Evolutionary conservation across 2,329 filamentous ascomycete genomes (phyloP).

Genomic region (Lasiodiplodia gonubiensis): DNA sequence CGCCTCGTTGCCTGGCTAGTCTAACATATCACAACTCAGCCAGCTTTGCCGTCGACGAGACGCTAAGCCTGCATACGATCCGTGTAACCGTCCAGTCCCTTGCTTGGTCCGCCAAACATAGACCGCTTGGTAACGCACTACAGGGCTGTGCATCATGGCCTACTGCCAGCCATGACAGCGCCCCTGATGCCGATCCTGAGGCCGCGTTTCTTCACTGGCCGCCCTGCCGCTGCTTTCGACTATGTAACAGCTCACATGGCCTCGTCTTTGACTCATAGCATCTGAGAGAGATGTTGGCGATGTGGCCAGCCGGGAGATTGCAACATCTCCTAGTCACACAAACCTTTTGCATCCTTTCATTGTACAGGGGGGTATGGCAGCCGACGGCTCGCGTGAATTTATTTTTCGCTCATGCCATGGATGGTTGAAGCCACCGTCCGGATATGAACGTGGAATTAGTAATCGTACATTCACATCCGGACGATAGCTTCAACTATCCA

Average conservation of each 20-base stretch:
- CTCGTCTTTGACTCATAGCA: background rate
- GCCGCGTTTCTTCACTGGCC: background rate
- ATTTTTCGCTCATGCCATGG: too few relatives aligned
- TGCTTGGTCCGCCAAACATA: background rate
- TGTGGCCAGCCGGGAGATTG: background rate
- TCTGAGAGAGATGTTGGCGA: background rate
- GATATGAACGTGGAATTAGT: too few relatives aligned
- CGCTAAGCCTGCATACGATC: background rate
- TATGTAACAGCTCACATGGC: background rate
- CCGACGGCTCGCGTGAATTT: too few relatives aligned
- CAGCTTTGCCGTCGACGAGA: background rate
- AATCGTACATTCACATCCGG: too few relatives aligned
- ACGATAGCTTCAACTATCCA: too few relatives aligned
- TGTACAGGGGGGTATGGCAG: too few relatives aligned
- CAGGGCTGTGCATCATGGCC: background rate
- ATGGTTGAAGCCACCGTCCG: too few relatives aligned
- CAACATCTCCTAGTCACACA: background rate
- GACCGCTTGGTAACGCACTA: background rate
- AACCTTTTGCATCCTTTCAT: background rate
- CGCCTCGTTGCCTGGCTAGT: background rate
- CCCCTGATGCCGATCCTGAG: background rate
- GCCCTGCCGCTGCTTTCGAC: background rate
- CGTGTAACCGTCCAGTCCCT: conserved; percentile 5
- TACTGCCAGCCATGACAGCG: background rate
- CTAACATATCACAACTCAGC: background rate